A percentile compares a stretch with the other conserved stretches of the same genome.
Evolutionary conservation across 805 yeast genomes (phyloP).

Genomic region (Saccharomycopsis fodiens): DNA sequence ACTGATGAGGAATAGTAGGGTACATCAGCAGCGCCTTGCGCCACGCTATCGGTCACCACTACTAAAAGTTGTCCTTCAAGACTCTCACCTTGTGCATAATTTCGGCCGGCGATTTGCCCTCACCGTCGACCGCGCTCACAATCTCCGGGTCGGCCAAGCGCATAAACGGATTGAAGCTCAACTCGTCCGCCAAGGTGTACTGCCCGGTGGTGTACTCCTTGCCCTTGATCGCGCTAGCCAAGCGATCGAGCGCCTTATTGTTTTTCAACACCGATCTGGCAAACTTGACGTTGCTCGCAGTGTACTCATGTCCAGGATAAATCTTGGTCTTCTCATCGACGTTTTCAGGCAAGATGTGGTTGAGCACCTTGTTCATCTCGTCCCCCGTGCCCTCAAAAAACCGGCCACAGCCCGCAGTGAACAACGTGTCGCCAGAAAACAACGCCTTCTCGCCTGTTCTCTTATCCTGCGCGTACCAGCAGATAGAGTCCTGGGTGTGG

Average conservation of each 20-base stretch:
- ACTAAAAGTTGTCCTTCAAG: constrained; percentile 70
- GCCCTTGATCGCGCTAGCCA: constrained; percentile 42
- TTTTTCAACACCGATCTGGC: constrained; percentile 55
- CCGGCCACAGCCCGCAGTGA: constrained; percentile 89
- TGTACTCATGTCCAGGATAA: constrained; percentile 96
- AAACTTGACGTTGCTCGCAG: constrained; percentile 72
- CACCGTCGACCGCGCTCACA: constrained; percentile 47
- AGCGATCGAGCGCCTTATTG: constrained; percentile 29
- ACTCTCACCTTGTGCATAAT: constrained; percentile 70
- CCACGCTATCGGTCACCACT: no score
- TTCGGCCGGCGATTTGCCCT: constrained; percentile 32
- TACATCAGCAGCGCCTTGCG: no score
- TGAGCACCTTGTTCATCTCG: constrained; percentile 73
- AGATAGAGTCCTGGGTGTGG: constrained; percentile 94
- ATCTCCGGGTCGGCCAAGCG: constrained; percentile 60
- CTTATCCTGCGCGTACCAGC: constrained; percentile 69
- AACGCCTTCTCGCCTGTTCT: constrained; percentile 61
- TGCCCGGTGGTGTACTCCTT: constrained; percentile 78
- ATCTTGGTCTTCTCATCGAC: constrained; percentile 68
- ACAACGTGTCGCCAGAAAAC: constrained; percentile 93
- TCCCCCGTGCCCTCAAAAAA: constrained; percentile 86
- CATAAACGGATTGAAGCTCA: constrained; percentile 84
- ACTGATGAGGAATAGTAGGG: no score
- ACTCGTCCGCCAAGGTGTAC: constrained; percentile 81
- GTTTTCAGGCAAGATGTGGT: constrained; percentile 40